A percentile compares a stretch with the other conserved stretches of the same genome.
Evolutionary conservation across 1,139 yeast genomes (phyloP).

Genomic region (Pichia sp.): DNA sequence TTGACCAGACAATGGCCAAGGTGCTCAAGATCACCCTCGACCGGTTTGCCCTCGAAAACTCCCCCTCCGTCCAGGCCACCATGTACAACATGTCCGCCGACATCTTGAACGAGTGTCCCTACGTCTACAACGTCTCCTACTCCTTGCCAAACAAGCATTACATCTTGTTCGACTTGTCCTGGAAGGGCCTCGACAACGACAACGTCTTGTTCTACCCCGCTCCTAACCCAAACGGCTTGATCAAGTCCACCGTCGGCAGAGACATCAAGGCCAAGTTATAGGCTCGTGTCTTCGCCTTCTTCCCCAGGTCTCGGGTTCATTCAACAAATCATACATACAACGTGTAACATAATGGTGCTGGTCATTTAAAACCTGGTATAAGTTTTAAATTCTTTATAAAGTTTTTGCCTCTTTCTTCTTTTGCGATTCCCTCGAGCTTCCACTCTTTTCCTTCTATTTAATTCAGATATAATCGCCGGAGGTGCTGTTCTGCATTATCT

Average conservation of each 20-base stretch:
- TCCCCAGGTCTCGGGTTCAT: not conserved
- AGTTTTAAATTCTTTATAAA: conserved; percentile 2
- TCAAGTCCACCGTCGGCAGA: conserved; percentile 81
- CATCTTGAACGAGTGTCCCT: conserved; percentile 56
- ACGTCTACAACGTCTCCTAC: conserved; percentile 62
- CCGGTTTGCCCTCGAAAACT: conserved; percentile 76
- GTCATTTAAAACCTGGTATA: conserved; percentile 16
- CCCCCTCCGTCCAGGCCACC: conserved; percentile 91
- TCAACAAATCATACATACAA: not conserved
- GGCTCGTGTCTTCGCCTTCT: conserved; percentile 9
- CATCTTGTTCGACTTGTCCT: conserved; percentile 69
- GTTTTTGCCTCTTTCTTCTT: not conserved
- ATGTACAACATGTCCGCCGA: conserved; percentile 87
- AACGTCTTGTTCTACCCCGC: conserved; percentile 85
- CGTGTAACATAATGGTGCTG: conserved; percentile 13
- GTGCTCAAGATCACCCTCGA: conserved; percentile 72
- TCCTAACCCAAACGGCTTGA: conserved; percentile 88
- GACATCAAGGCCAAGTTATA: conserved; percentile 45
- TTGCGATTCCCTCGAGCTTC: not conserved
- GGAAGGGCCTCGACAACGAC: conserved; percentile 81
- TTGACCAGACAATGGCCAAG: conserved; percentile 51
- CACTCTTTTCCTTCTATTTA: not conserved
- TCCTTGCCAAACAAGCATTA: conserved; percentile 88
- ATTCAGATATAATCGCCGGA: not conserved
- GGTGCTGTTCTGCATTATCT: not conserved